Evolutionary conservation across 1,139 yeast species (phyloP).

Genomic region (Magnusiomyces suaveolens): DNA sequence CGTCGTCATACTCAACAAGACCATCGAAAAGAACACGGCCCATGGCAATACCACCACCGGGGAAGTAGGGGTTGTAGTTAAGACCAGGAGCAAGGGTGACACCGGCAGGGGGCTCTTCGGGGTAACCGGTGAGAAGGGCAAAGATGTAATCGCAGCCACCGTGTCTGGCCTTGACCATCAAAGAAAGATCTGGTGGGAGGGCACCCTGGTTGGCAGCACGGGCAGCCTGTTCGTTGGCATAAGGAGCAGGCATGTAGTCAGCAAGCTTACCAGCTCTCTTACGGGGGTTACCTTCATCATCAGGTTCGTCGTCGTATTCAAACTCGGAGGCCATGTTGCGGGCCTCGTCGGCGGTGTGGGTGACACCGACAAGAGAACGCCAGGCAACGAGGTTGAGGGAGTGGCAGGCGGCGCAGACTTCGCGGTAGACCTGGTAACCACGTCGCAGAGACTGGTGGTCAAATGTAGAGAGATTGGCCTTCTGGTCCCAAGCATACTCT

Average conservation of each 20-base stretch:
- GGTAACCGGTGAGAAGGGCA: conserved; percentile 93
- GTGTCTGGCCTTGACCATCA: conserved; percentile 97
- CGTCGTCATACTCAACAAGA: conserved; percentile 95
- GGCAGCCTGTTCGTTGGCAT: conserved; percentile 96
- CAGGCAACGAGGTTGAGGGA: conserved; percentile 94
- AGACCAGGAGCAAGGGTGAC: conserved; percentile 84
- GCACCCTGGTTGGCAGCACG: conserved; percentile 99
- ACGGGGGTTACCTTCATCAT: conserved; percentile 97
- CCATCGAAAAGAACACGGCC: conserved; percentile 96
- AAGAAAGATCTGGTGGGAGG: conserved; percentile 93
- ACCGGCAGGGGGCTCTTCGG: conserved; percentile 98
- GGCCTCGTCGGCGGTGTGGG: conserved; percentile 85
- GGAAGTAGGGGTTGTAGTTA: conserved; percentile 99
- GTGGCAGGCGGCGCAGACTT: conserved; percentile 98
- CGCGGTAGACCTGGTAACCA: conserved; percentile 98
- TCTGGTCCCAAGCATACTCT: conserved; percentile 86
- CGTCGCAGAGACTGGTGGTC: conserved; percentile 97
- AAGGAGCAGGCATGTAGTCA: conserved; percentile 90
- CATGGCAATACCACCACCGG: conserved; percentile 99
- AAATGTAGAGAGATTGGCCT: conserved; percentile 76
- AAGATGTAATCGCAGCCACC: conserved; percentile 96
- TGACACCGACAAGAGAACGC: conserved; percentile 96
- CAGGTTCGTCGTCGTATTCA: conserved; percentile 98
- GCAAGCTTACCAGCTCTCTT: conserved; percentile 98
- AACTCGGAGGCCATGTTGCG: conserved; percentile 92